Conservation (phyloP, 2,329 filamentous ascomycete species). For the Pseudogymnoascus pannorum region DNA sequence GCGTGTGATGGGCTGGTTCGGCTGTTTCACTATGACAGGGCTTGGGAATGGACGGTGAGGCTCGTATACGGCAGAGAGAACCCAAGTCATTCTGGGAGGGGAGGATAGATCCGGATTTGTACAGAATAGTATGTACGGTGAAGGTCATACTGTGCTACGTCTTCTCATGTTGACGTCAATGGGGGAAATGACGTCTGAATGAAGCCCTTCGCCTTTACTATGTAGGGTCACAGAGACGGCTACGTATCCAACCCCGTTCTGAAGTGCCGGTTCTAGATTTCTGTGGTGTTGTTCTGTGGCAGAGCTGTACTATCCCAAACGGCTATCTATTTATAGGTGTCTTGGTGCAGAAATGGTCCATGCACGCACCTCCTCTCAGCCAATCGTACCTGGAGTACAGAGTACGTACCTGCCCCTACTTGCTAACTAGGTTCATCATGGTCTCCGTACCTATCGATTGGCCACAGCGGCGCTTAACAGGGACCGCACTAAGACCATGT, state of each 20-base stretch:
- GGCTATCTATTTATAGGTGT: neutral
- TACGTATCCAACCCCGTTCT: neutral
- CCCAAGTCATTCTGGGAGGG: neutral
- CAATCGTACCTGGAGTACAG: neutral
- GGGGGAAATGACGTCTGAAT: neutral
- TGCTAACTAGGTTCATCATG: neutral
- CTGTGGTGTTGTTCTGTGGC: neutral
- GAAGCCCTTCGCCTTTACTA: neutral
- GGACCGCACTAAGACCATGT: constrained; percentile 6
- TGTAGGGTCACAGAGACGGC: neutral
- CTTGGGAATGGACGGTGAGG: neutral
- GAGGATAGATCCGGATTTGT: neutral
- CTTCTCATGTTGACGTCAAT: neutral
- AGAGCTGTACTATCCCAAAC: constrained; percentile 6
- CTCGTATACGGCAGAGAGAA: neutral
- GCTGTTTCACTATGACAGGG: neutral
- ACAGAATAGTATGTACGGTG: neutral
- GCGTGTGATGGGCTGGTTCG: constrained; percentile 2
- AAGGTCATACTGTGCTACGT: neutral
- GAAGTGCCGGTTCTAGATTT: neutral
- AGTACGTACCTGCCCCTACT: neutral
- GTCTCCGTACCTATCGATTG: neutral
- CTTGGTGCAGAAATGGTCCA: neutral
- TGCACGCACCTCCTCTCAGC: neutral
- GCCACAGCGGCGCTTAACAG: constrained; percentile 1